A percentile compares a stretch with the other conserved stretches of the same genome.
Conservation (phyloP, 768 basidiomycete species). For the Termitomyces sp. region DNA sequence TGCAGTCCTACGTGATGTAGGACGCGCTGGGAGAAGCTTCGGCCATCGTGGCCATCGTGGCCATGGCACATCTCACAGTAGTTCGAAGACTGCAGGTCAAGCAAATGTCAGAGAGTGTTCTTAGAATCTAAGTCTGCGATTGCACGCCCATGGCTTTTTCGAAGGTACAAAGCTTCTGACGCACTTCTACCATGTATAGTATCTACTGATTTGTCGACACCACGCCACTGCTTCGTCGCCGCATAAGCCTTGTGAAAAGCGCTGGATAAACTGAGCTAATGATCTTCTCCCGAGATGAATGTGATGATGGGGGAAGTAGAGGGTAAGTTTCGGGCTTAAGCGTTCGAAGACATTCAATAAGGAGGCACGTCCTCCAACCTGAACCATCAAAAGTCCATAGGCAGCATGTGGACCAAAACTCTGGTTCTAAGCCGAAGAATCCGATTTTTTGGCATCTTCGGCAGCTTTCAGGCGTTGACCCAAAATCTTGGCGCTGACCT, state of each 20-base stretch:
- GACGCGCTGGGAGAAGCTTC: background rate
- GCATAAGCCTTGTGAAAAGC: background rate
- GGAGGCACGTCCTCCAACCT: constrained; percentile 6
- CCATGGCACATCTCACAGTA: background rate
- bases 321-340: background rate
- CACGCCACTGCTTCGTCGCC: background rate
- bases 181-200: constrained; percentile 2
- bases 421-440: constrained; percentile 22
- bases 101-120: background rate
- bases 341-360: constrained; percentile 22
- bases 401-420: constrained; percentile 6
- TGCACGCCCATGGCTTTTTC: background rate
- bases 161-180: background rate
- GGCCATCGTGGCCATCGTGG: constrained; percentile 4
- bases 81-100: background rate
- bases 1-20: constrained; percentile 7
- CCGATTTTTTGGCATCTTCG: constrained; percentile 31
- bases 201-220: constrained; percentile 1
- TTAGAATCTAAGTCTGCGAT: background rate
- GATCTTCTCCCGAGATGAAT: background rate
- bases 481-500: constrained; percentile 81
- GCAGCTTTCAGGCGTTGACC: constrained; percentile 52
- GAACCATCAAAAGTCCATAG: background rate
- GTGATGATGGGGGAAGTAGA: background rate
- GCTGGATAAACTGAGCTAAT: background rate